Evolutionary conservation across 768 basidiomycete species (phyloP), one percentile per base, ranked within the genome.

Genomic region (Pisolithus sp.): DNA sequence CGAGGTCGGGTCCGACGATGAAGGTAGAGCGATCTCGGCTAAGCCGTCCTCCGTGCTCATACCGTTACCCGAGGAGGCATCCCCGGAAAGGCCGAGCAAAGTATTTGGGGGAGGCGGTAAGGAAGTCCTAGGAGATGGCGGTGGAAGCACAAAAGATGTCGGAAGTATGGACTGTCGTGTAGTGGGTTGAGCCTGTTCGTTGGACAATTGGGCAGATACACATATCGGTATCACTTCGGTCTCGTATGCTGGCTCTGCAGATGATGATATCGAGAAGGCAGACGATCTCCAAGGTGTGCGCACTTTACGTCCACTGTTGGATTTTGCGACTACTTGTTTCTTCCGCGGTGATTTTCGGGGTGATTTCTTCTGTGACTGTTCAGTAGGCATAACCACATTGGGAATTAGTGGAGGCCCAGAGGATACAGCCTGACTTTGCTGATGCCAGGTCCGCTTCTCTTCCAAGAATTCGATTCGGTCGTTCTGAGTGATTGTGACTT

Each of bases 371-470:
- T 65, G 68, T 51, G 62, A 50, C 54, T 69, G 50, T 46, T 59
- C 52, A 13, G 49, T 62, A 57, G 46, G 51, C 50, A 30, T 47
- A 52, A 28, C 23, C 43, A n/a, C 30, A 41, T 46, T 45, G 50
- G 48, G 6, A 65, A 62, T 10, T 5, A 44, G 26, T 36, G 15
- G 41, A 65, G 64, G 31, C 38, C 43, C 56, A 10, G 72, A 73
- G 20, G 3, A 78, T 68, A 43, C 74, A 3, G 82, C 71, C 75
- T 86, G 82, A 62, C 70, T 71, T 44, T 84, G 75, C 1, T 81
- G 77, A 51, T 83, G 76, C 86, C 84, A 88, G n/a, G 76, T 70
- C n/a, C 83, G 77, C 60, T 80, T 85, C 63, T 89, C 87, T 55
- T 89, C 85, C 45, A 78, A 41, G 39, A 89, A 73, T 50, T 73